phyloP scores from a whole-genome alignment of 2,329 filamentous ascomycete genomes.

The Fusarium staphyleae region DNA sequence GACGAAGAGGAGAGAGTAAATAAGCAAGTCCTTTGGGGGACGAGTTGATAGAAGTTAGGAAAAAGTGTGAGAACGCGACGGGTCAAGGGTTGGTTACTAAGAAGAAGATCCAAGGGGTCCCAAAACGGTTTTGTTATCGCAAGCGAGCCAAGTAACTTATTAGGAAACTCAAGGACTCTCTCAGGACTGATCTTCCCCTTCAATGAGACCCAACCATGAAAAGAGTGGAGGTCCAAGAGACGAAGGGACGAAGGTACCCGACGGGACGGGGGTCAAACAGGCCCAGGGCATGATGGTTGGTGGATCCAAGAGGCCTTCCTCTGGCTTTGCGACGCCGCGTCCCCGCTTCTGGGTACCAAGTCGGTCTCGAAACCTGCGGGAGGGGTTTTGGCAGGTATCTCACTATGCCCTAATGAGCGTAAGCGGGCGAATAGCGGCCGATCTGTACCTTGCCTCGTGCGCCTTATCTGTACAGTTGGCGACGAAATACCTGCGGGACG shows the following conservation, averaged over 20 bases:
- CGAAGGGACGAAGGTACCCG: conserved; percentile 21
- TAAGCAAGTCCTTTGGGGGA: neutral
- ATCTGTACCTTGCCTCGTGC: conserved; percentile 18
- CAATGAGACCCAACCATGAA: conserved; percentile 20
- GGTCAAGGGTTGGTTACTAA: conserved; percentile 9
- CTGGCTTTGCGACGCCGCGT: conserved; percentile 6
- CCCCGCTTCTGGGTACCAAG: conserved; percentile 19
- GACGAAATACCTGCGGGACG: conserved; percentile 23
- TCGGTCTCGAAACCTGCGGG: conserved; percentile 10
- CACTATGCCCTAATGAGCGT: neutral
- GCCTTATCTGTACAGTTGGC: conserved; percentile 11
- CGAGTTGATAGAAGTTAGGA: neutral
- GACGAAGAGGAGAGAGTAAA: neutral
- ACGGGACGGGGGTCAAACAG: conserved; percentile 10
- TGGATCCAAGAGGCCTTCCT: conserved; percentile 21
- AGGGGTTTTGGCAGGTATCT: conserved; percentile 23
- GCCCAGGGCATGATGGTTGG: conserved; percentile 9
- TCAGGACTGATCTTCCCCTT: conserved; percentile 26
- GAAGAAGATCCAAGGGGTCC: conserved; percentile 26
- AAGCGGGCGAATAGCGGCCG: neutral
- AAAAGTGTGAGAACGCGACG: conserved; percentile 9
- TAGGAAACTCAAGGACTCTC: neutral
- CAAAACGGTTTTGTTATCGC: conserved; percentile 33
- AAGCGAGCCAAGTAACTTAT: conserved; percentile 10
- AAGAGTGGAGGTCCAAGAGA: conserved; percentile 27